phyloP scores from a whole-genome alignment of 108 stramenopile species.

The Bacterosira constricta region DNA sequence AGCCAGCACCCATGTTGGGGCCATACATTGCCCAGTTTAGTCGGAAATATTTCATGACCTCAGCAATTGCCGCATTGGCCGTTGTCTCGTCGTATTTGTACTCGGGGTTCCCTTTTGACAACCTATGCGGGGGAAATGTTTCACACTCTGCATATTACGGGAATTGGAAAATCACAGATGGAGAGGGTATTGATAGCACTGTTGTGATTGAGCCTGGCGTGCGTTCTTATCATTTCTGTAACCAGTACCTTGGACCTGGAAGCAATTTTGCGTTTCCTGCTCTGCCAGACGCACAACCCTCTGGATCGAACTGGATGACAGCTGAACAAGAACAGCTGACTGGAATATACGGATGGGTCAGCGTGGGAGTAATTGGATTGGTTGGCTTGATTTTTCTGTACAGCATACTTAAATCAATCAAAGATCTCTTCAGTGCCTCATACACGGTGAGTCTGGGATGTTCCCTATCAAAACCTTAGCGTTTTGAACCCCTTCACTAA shows the following conservation, averaged over 20 bases:
- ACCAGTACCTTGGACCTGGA: slow-evolving; percentile 44
- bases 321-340: slow-evolving; percentile 69
- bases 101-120: slow-evolving; percentile 86
- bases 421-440: slow-evolving; percentile 37
- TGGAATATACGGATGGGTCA: slow-evolving; percentile 66
- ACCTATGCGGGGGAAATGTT: slow-evolving; percentile 65
- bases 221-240: slow-evolving; percentile 52
- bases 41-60: slow-evolving; percentile 72
- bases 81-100: slow-evolving; percentile 78
- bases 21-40: slow-evolving; percentile 69
- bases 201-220: slow-evolving; percentile 32
- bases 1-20: slow-evolving; percentile 70
- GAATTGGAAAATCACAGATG: slow-evolving; percentile 45
- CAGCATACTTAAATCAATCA: slow-evolving; percentile 22
- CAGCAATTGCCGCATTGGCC: slow-evolving; percentile 68
- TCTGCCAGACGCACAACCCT: slow-evolving; percentile 48
- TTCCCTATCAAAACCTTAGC: neutral
- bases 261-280: slow-evolving; percentile 54
- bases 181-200: slow-evolving; percentile 23
- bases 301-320: slow-evolving; percentile 75
- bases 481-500: neutral
- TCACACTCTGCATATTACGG: slow-evolving; percentile 53
- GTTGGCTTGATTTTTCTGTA: slow-evolving; percentile 42
- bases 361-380: slow-evolving; percentile 30
- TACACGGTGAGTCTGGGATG: slow-evolving; percentile 22